Base-by-base conservation (phyloP, 176 grass and related monocot genomes). In the Melocanna baccifera region DNA sequence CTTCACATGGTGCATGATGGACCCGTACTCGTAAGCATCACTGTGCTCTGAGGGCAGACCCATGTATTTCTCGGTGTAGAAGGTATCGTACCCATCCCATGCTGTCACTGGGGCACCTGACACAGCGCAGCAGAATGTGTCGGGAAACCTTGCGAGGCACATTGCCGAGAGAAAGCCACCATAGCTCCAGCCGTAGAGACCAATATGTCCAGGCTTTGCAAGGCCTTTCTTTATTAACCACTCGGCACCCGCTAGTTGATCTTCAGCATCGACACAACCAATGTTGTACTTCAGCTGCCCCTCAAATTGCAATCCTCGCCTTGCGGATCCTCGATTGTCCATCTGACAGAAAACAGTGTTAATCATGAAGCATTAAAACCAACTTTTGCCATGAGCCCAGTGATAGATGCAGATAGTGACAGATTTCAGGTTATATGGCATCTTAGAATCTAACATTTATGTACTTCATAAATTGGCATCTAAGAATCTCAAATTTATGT, bases 161-260 rank as follows among this genome's bases (percentile, higher is more conserved):
- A 99, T 99, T 62, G 97, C 97, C n/a, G 97, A 91, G 57, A 99
- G 93, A 76, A 96, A 99, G 28, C 97, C 97, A 22, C 97, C 97
- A 12, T 96, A 99, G 48, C 97, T 99, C 97, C 97, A 99, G 59
- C 97, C 97, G 23, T 96, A 96, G 29, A 99, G 83, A 52, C 97
- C 97, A n/a, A 99, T 92, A 77, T 99, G 97, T 34, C 84, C 93
- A 71, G 87, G 87, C 85, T 91, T 89, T 47, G 97, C 93, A n/a
- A 99, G 88, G 23, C 97, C 97, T 74, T 94, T 81, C 18, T 84
- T 88, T 83, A 96, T 87, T 69, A 99, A 87, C 97, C 97, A 99
- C 65, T 99, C 91, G 14, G 92, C 91, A n/a, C 97, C 97, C 10
- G 75, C 74, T 57, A 99, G 74, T 71, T 99, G 97, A 87, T 99